Conservation (phyloP, 352 stramenopile genomes). For the Pelagophyceae sp. region DNA sequence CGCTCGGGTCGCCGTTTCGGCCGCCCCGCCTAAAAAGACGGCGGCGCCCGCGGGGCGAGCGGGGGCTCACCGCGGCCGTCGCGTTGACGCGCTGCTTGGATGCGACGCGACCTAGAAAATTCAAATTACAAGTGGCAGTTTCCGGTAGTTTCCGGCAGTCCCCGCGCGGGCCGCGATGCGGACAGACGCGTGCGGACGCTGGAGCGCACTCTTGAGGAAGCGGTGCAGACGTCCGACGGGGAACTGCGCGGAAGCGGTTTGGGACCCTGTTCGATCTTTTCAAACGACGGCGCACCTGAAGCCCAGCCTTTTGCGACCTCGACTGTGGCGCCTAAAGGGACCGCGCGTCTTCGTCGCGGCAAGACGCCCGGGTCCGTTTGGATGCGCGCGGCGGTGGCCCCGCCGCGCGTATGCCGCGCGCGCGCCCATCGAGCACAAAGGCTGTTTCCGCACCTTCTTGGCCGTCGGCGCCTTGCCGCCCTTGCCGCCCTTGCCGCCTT, state of each 20-base stretch:
- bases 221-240: conserved; percentile 98
- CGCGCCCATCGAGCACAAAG: neutral
- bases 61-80: conserved; percentile 95
- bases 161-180: neutral
- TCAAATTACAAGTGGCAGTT: neutral
- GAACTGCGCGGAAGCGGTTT: conserved; percentile 64
- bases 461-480: conserved; percentile 95
- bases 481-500: conserved; percentile 95
- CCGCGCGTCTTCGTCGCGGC: neutral
- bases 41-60: too few relatives aligned
- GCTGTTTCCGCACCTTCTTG: conserved; percentile 69
- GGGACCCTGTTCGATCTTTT: neutral
- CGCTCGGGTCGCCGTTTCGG: too few relatives aligned
- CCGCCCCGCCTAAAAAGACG: too few relatives aligned
- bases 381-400: too few relatives aligned
- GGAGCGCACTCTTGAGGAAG: conserved; percentile 81
- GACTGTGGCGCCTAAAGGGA: conserved; percentile 86
- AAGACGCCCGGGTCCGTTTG: too few relatives aligned
- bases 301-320: conserved; percentile 89
- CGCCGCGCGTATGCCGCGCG: too few relatives aligned
- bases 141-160: neutral
- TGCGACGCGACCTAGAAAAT: conserved; percentile 57
- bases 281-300: conserved; percentile 65
- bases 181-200: neutral
- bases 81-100: conserved; percentile 95